Conservation (phyloP, 2,329 filamentous ascomycete species). For the Aschersonia sp. region DNA sequence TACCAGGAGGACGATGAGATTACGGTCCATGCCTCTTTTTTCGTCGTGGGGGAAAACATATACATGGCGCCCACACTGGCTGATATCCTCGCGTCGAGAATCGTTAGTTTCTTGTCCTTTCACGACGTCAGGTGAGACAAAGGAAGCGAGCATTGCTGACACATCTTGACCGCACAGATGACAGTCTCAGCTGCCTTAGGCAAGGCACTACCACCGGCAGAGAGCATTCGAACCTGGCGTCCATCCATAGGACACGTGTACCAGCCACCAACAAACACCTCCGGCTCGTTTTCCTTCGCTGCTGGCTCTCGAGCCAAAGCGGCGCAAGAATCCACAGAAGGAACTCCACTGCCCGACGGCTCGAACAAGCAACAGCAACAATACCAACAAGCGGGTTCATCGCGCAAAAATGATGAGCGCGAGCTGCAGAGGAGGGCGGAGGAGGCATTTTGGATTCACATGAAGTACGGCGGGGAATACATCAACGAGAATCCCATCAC, state of each 20-base stretch:
- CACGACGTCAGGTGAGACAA: not conserved
- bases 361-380: conserved; percentile 7
- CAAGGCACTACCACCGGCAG: conserved; percentile 34
- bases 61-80: conserved; percentile 50
- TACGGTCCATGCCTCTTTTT: conserved; percentile 44
- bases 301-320: conserved; percentile 8
- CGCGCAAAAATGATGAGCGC: conserved; percentile 22
- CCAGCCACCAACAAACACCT: conserved; percentile 19
- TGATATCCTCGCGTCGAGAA: conserved; percentile 43
- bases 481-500: conserved; percentile 57
- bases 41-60: conserved; percentile 50
- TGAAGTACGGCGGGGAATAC: conserved; percentile 47
- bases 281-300: not conserved
- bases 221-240: conserved; percentile 37
- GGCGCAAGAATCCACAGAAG: conserved; percentile 26
- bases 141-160: not conserved
- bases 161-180: conserved; percentile 20
- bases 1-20: conserved; percentile 43
- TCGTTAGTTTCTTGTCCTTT: conserved; percentile 27
- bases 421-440: conserved; percentile 35
- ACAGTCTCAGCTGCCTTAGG: conserved; percentile 40
- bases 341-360: conserved; percentile 32
- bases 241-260: conserved; percentile 40
- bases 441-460: conserved; percentile 41
- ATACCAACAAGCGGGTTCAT: conserved; percentile 8